Evolutionary conservation across 108 stramenopile species (phyloP).

Genomic region (Skeletonema marinoi): DNA sequence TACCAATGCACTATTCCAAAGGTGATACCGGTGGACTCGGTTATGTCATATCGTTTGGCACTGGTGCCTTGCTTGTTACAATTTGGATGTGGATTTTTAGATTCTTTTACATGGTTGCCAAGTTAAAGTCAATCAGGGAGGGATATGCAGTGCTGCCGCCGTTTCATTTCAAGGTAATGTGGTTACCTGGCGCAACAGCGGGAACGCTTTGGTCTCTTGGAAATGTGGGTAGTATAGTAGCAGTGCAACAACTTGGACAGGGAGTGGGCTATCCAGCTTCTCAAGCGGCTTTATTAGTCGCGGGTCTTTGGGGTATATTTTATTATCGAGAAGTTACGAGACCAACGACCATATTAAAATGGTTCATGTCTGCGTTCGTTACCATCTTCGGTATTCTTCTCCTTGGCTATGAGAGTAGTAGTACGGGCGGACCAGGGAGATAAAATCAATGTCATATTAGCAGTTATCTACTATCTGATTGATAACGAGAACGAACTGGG

Average conservation of each 20-base stretch:
- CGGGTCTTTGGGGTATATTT: slow-evolving; percentile 84
- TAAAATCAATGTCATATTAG: background rate
- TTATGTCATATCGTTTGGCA: slow-evolving; percentile 76
- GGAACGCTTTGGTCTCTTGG: slow-evolving; percentile 66
- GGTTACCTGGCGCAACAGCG: slow-evolving; percentile 52
- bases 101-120: slow-evolving; percentile 35
- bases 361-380: slow-evolving; percentile 73
- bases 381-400: slow-evolving; percentile 71
- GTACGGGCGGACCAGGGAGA: slow-evolving; percentile 3
- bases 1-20: slow-evolving; percentile 56
- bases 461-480: slow-evolving; percentile 14
- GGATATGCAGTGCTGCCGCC: slow-evolving; percentile 50
- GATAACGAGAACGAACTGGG: slow-evolving; percentile 17
- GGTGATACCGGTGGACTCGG: slow-evolving; percentile 55
- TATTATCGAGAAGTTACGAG: slow-evolving; percentile 74
- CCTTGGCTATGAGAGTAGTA: slow-evolving; percentile 62
- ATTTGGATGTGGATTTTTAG: slow-evolving; percentile 60
- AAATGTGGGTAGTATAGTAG: slow-evolving; percentile 75
- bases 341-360: slow-evolving; percentile 49
- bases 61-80: slow-evolving; percentile 68
- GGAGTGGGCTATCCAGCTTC: slow-evolving; percentile 76
- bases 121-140: slow-evolving; percentile 10
- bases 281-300: slow-evolving; percentile 35
- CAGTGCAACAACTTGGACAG: slow-evolving; percentile 77
- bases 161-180: slow-evolving; percentile 59